These are phyloP conservation scores for Linanthus parryae DNA, from an alignment of 148 eudicot species.

Conservation along the genomic window DNA sequence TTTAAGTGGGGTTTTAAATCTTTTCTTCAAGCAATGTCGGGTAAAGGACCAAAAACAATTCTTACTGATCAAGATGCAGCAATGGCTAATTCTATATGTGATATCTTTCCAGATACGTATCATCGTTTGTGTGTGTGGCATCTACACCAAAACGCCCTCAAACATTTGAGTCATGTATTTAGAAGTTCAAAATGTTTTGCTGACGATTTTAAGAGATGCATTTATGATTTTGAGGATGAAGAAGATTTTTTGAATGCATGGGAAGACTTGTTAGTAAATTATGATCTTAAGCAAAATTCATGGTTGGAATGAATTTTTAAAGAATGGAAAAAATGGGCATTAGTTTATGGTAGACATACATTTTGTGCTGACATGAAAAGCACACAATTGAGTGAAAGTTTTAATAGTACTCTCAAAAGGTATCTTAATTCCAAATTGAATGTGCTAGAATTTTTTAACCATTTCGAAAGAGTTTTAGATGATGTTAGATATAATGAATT, in stretches of 20 bases:
- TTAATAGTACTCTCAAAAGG: constrained; percentile 8
- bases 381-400: constrained; percentile 11
- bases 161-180: constrained; percentile 11
- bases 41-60: constrained; percentile 17
- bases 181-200: constrained; percentile 11
- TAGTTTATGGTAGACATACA: constrained; percentile 13
- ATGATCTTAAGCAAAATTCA: constrained; percentile 12
- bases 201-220: constrained; percentile 12
- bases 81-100: constrained; percentile 12
- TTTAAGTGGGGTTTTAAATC: constrained; percentile 19
- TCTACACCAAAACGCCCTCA: constrained; percentile 15
- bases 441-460: constrained; percentile 17
- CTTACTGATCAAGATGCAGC: constrained; percentile 20
- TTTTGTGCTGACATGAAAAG: constrained; percentile 8
- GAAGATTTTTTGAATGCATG: constrained; percentile 16
- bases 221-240: constrained; percentile 14
- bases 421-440: constrained; percentile 11
- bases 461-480: constrained; percentile 13
- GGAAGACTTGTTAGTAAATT: constrained; percentile 18
- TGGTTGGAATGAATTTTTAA: constrained; percentile 17
- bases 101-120: constrained; percentile 11
- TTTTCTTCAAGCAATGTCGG: constrained; percentile 10
- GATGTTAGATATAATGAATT: constrained; percentile 17
- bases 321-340: constrained; percentile 19
- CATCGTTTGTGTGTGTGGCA: constrained; percentile 21